Conservation (phyloP, 176 grass and related monocot species). For the Musa troglodytarum region DNA sequence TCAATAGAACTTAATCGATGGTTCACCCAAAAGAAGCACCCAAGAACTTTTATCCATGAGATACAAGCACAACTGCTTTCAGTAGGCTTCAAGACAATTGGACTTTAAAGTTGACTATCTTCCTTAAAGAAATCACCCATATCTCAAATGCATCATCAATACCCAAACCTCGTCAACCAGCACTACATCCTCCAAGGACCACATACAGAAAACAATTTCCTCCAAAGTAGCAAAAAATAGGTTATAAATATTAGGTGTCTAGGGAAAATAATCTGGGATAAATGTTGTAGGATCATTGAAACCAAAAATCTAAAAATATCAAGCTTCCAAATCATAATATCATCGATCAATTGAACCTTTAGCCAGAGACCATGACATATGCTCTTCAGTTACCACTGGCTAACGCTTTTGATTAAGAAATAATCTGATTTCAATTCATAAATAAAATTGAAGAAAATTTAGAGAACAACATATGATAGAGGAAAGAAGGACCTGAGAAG, state of each 20-base stretch:
- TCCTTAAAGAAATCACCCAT: background rate
- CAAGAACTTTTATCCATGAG: background rate
- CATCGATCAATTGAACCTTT: too few relatives aligned
- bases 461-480: constrained; percentile 3
- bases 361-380: too few relatives aligned
- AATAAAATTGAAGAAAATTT: constrained; percentile 6
- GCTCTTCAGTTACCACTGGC: too few relatives aligned
- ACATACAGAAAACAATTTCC: too few relatives aligned
- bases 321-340: too few relatives aligned
- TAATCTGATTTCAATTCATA: background rate
- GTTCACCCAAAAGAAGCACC: background rate
- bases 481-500: constrained; percentile 50
- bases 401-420: background rate
- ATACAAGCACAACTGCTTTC: background rate
- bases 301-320: background rate
- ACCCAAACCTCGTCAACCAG: background rate
- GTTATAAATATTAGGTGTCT: background rate
- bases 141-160: background rate
- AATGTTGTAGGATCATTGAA: background rate
- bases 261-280: background rate
- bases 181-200: background rate
- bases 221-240: too few relatives aligned
- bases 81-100: background rate
- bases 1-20: too few relatives aligned
- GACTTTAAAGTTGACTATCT: too few relatives aligned